phyloP scores from a whole-genome alignment of 768 basidiomycete species.

The Royoungia palumana region DNA sequence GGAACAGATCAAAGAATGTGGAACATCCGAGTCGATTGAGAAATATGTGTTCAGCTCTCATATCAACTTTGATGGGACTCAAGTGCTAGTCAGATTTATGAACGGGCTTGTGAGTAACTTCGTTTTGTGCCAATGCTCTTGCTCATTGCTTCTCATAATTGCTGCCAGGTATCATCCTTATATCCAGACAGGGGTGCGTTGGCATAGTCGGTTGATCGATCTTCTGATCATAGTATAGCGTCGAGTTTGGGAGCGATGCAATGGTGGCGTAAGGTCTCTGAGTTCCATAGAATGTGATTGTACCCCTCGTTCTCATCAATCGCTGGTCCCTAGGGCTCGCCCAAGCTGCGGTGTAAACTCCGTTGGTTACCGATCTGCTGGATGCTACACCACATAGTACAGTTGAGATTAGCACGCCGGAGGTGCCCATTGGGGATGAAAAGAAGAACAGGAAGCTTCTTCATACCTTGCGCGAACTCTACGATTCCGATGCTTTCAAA shows the following conservation, averaged over 20 bases:
- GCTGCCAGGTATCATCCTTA: conserved; percentile 47
- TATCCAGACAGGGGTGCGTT: conserved; percentile 55
- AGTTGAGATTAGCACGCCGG: neutral
- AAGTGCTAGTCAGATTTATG: conserved; percentile 35
- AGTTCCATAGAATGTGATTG: neutral
- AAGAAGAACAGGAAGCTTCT: conserved; percentile 38
- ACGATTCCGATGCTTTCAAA: conserved; percentile 45
- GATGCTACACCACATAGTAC: conserved; percentile 19
- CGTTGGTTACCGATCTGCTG: conserved; percentile 31
- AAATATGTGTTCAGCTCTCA: conserved; percentile 43
- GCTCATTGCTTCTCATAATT: neutral
- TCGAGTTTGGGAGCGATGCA: conserved; percentile 49
- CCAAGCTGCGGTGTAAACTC: conserved; percentile 43
- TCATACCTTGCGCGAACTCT: conserved; percentile 47
- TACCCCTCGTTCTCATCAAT: neutral
- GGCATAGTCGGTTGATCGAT: neutral
- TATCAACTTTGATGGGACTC: conserved; percentile 30
- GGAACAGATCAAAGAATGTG: conserved; percentile 35
- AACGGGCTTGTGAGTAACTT: conserved; percentile 33
- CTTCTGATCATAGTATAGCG: conserved; percentile 40
- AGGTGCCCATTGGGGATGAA: conserved; percentile 1
- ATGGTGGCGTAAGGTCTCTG: conserved; percentile 47
- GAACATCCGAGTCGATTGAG: conserved; percentile 42
- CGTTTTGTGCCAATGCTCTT: neutral
- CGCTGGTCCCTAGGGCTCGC: conserved; percentile 40